Conservation (phyloP, 768 basidiomycete genomes). For the Amylocystis lapponica region DNA sequence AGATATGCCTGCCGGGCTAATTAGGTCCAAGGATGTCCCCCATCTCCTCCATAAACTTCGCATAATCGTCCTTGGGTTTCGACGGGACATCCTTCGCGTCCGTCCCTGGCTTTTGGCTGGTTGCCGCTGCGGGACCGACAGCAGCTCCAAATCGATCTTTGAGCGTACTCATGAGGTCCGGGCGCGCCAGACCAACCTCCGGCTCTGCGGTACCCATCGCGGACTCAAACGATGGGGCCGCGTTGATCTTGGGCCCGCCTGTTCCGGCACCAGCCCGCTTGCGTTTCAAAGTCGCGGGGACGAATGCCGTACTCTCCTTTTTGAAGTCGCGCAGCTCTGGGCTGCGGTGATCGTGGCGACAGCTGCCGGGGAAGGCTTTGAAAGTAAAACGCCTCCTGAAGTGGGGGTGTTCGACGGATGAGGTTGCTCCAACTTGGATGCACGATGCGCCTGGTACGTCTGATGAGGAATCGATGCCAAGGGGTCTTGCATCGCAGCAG, state of each 20-base stretch:
- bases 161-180: slow-evolving; percentile 61
- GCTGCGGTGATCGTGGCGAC: slow-evolving; percentile 77
- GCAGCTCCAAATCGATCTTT: slow-evolving; percentile 53
- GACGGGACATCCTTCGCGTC: slow-evolving; percentile 22
- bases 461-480: slow-evolving; percentile 70
- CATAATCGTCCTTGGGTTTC: slow-evolving; percentile 63
- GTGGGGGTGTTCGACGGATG: slow-evolving; percentile 19
- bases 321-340: slow-evolving; percentile 90
- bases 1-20: no score
- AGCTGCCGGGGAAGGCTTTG: slow-evolving; percentile 33
- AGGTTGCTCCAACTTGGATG: slow-evolving; percentile 29
- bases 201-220: slow-evolving; percentile 27
- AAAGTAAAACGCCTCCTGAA: slow-evolving; percentile 10
- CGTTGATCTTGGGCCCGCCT: slow-evolving; percentile 43
- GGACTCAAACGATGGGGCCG: slow-evolving; percentile 51
- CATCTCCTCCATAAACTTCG: slow-evolving; percentile 73
- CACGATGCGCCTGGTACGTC: slow-evolving; percentile 72
- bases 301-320: slow-evolving; percentile 91
- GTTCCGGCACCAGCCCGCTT: slow-evolving; percentile 44
- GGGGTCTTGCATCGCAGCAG: slow-evolving; percentile 65
- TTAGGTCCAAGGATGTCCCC: slow-evolving; percentile 46
- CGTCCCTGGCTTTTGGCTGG: no score
- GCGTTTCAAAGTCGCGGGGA: slow-evolving; percentile 77
- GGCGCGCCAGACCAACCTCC: slow-evolving; percentile 38
- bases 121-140: slow-evolving; percentile 18